Conservation (phyloP, 2,329 filamentous ascomycete species). For the Penicillium sp. region DNA sequence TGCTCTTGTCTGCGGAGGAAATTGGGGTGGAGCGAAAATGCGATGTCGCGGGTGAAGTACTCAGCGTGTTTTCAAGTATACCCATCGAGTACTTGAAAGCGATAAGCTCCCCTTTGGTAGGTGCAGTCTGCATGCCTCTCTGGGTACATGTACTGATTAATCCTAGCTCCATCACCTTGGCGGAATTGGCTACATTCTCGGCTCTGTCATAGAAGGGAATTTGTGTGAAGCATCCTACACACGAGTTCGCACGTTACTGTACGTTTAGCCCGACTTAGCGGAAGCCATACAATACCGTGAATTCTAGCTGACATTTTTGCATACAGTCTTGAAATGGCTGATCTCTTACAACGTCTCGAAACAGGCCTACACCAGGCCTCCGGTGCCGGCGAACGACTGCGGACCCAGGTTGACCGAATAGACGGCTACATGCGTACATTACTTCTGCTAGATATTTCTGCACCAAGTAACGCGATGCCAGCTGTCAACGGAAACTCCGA, state of each 20-base stretch:
- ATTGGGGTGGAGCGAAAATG: constrained; percentile 49
- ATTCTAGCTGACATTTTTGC: background rate
- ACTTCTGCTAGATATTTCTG: constrained; percentile 16
- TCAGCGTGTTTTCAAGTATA: constrained; percentile 47
- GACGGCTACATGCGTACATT: constrained; percentile 46
- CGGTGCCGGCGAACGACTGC: constrained; percentile 44
- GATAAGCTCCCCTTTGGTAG: constrained; percentile 50
- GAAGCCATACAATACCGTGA: background rate
- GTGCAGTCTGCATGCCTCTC: background rate
- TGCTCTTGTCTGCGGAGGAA: constrained; percentile 43
- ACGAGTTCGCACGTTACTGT: constrained; percentile 45
- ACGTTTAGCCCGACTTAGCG: constrained; percentile 1
- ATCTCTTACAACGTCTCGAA: constrained; percentile 50
- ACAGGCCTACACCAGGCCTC: constrained; percentile 42
- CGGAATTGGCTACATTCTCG: constrained; percentile 55
- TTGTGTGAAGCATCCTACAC: constrained; percentile 47
- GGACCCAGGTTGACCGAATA: constrained; percentile 47
- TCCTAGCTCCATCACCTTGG: constrained; percentile 49
- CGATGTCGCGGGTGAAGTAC: constrained; percentile 48
- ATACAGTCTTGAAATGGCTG: constrained; percentile 43
- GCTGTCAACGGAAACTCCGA: constrained; percentile 11
- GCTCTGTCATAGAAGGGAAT: constrained; percentile 49
- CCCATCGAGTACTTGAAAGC: constrained; percentile 50
- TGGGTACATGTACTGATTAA: background rate
- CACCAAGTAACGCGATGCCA: constrained; percentile 10